phyloP scores from a whole-genome alignment of 2,329 filamentous ascomycete species.

The Colletotrichum sidae region DNA sequence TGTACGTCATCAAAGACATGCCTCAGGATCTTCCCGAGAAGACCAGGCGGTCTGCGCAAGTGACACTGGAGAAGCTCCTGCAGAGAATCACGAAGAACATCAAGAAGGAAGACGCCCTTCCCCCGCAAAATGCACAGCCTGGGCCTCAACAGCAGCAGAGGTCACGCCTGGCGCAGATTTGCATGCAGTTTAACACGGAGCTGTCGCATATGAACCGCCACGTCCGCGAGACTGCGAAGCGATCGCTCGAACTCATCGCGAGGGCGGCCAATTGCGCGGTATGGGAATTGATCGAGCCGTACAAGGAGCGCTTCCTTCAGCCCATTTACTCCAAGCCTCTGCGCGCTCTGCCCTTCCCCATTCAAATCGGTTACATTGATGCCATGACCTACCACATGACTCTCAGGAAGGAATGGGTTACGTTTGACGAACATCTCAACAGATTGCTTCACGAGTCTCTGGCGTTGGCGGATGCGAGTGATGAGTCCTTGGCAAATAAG shows the following conservation, averaged over 20 bases:
- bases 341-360: slow-evolving; percentile 90
- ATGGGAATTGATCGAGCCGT: slow-evolving; percentile 88
- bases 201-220: slow-evolving; percentile 96
- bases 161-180: slow-evolving; percentile 79
- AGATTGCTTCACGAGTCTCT: slow-evolving; percentile 93
- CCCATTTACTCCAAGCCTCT: slow-evolving; percentile 97
- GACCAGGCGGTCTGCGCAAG: slow-evolving; percentile 84
- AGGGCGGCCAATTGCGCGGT: slow-evolving; percentile 82
- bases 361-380: slow-evolving; percentile 98
- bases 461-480: slow-evolving; percentile 92
- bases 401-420: slow-evolving; percentile 87
- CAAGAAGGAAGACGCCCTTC: slow-evolving; percentile 80
- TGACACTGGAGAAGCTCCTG: slow-evolving; percentile 84
- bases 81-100: slow-evolving; percentile 81
- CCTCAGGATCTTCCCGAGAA: slow-evolving; percentile 92
- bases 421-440: slow-evolving; percentile 92
- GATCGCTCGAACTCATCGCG: slow-evolving; percentile 83
- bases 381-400: slow-evolving; percentile 95
- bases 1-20: slow-evolving; percentile 99
- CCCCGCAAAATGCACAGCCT: slow-evolving; percentile 38
- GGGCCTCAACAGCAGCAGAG: slow-evolving; percentile 59
- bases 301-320: slow-evolving; percentile 88
- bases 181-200: slow-evolving; percentile 87
- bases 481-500: slow-evolving; percentile 92
- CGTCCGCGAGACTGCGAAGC: slow-evolving; percentile 88